These are phyloP conservation scores for Rhizoctonia solani DNA, from an alignment of 1,284 basidiomycete species.

Conservation along the genomic window DNA sequence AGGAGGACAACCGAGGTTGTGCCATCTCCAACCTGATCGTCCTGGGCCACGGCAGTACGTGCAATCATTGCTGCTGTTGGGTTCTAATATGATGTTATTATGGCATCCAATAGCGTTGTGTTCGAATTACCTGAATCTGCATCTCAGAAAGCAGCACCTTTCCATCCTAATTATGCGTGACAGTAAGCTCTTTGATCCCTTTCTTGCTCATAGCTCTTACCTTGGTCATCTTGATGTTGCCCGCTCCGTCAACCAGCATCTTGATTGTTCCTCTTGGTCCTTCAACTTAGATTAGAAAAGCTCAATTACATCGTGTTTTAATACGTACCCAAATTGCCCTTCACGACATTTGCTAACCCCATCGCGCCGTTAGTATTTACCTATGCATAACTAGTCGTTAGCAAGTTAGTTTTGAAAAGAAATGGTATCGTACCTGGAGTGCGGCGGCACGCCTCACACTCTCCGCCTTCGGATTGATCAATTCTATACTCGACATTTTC, in stretches of 20 bases:
- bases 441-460: slow-evolving; percentile 91
- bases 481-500: slow-evolving; percentile 72
- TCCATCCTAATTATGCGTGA: slow-evolving; percentile 79
- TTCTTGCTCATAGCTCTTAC: too few relatives aligned
- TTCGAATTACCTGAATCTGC: slow-evolving; percentile 83
- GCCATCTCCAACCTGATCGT: slow-evolving; percentile 98
- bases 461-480: slow-evolving; percentile 95
- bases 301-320: slow-evolving; percentile 3
- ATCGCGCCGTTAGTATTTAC: slow-evolving; percentile 93
- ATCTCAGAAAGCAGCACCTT: slow-evolving; percentile 99
- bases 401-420: slow-evolving; percentile 16
- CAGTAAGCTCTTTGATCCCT: too few relatives aligned
- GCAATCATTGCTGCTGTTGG: slow-evolving; percentile 99
- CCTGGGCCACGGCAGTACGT: slow-evolving; percentile 96
- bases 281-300: slow-evolving; percentile 45
- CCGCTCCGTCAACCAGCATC: slow-evolving; percentile 99
- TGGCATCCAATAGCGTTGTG: background rate
- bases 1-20: slow-evolving; percentile 97
- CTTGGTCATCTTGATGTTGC: slow-evolving; percentile 99
- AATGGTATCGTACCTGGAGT: slow-evolving; percentile 74
- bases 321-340: slow-evolving; percentile 86
- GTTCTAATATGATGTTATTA: slow-evolving; percentile 56
- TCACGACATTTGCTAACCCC: slow-evolving; percentile 96
- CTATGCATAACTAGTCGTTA: slow-evolving; percentile 49
- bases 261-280: slow-evolving; percentile 96